Base-by-base conservation (phyloP, 2,329 filamentous ascomycete genomes). In the Xylariaceae sp. region DNA sequence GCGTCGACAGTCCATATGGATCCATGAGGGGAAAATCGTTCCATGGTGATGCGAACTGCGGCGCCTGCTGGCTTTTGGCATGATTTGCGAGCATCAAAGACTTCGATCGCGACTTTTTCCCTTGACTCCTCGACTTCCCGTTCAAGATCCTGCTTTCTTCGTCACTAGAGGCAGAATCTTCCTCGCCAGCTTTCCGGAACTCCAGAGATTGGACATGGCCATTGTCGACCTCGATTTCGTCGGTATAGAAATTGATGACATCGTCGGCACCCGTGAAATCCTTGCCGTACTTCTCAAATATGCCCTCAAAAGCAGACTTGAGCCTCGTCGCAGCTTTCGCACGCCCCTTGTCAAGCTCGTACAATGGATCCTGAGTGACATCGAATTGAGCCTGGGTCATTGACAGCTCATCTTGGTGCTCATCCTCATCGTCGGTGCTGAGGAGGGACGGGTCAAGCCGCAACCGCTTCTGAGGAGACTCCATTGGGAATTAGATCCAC, bases 261-360 rank as follows among this genome's bases (percentile, higher is more conserved):
- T 97, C 93, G 56, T 88, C 92, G 54, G 93, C 81, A 3, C 87
- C 88, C 1, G 86, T 85, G 69, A 96, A 96, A 71, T 97, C 89
- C 64, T 81, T 86, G 56, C 82, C 86, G 72, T 96, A 97, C 73
- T 96, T 97, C 62, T 88, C 84, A 71, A 96, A 96, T 57, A 97
- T 96, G 58, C 84, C 79, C 70, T 96, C 92, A 72, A 96, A 94
- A 4, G 86, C 86, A n/a, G 85, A 87, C 72, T 94, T 93, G 47
- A 96, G 82, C 60, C 85, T 86, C 63, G 80, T 77, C 62, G 90
- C 86, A 59, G 91, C 89, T 57, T 81, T 80, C 53, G 83, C 81
- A 64, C 88, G 82, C 52, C 82, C 85, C 61, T 82, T 77, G 51
- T 85, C 78, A 13, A 91, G 75, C 57, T 85, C 80, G 62, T 80